Evolutionary conservation across 2,329 filamentous ascomycete species (phyloP).

Genomic region (Huntiella moniliformis): DNA sequence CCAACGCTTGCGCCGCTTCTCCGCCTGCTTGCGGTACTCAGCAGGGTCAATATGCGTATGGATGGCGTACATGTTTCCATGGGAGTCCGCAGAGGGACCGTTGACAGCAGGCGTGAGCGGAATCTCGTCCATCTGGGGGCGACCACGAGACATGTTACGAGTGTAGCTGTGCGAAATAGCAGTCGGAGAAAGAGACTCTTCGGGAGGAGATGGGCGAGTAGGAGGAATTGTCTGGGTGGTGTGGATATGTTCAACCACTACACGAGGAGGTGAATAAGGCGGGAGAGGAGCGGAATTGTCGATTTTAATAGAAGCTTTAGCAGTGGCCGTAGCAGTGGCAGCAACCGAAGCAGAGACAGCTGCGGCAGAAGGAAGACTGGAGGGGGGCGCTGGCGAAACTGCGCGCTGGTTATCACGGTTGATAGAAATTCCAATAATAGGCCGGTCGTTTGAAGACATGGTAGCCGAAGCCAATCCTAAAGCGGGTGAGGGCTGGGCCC

Average conservation of each 20-base stretch:
- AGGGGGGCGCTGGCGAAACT: not conserved
- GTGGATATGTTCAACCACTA: no score
- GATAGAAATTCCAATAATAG: not conserved
- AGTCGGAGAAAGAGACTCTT: slow-evolving; percentile 38
- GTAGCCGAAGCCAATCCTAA: slow-evolving; percentile 12
- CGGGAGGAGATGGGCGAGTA: slow-evolving; percentile 26
- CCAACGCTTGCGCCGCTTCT: slow-evolving; percentile 27
- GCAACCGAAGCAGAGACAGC: not conserved
- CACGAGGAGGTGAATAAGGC: slow-evolving; percentile 33
- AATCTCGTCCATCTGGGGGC: slow-evolving; percentile 41
- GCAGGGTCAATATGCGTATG: slow-evolving; percentile 1
- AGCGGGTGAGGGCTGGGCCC: slow-evolving; percentile 6
- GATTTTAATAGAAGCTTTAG: not conserved
- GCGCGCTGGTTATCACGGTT: not conserved
- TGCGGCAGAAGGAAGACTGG: no score
- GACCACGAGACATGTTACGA: slow-evolving; percentile 39
- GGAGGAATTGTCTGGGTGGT: slow-evolving; percentile 21
- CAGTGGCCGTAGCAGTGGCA: not conserved
- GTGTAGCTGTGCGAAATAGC: slow-evolving; percentile 41
- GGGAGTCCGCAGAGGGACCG: slow-evolving; percentile 26
- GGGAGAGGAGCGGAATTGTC: slow-evolving; percentile 23
- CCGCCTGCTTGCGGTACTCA: slow-evolving; percentile 3
- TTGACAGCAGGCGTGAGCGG: slow-evolving; percentile 28
- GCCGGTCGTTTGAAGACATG: slow-evolving; percentile 11
- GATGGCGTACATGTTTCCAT: slow-evolving; percentile 7